Percentiles rank a stretch among this genome's conserved stretches.
Evolutionary conservation across 2,329 filamentous ascomycete species (phyloP).

Genomic region (Karstenula rhodostoma): DNA sequence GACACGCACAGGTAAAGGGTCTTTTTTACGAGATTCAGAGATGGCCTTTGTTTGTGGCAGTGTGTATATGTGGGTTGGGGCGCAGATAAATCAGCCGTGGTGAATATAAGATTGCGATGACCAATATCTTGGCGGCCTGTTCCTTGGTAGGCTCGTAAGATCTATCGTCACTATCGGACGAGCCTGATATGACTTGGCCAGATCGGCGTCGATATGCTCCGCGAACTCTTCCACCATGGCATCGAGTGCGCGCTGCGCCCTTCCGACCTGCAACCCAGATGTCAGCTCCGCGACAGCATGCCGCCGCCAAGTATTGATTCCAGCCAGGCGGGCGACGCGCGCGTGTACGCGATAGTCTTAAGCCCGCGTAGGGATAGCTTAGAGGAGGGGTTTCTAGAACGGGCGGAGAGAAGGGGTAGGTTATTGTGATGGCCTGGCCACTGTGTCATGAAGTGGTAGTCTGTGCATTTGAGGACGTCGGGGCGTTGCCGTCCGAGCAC

Average conservation of each 20-base stretch:
- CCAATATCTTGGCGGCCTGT: background rate
- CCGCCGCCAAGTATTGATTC: slow-evolving; percentile 29
- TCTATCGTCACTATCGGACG: background rate
- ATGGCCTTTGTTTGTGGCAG: too few species aligned
- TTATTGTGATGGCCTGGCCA: slow-evolving; percentile 30
- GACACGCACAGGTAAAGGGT: too few species aligned
- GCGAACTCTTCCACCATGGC: background rate
- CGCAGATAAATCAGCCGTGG: too few species aligned
- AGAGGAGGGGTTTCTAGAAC: slow-evolving; percentile 32
- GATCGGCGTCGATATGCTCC: background rate
- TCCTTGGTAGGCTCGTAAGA: background rate
- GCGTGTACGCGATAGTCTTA: slow-evolving; percentile 39
- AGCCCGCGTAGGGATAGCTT: slow-evolving; percentile 30
- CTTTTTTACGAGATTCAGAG: too few species aligned
- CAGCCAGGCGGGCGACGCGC: slow-evolving; percentile 35
- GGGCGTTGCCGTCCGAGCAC: slow-evolving; percentile 32
- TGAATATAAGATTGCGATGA: too few species aligned
- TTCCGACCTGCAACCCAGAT: slow-evolving; percentile 15
- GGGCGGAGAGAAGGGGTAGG: slow-evolving; percentile 25
- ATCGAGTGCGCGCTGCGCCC: background rate
- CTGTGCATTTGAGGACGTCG: slow-evolving; percentile 26
- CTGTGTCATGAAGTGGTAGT: slow-evolving; percentile 35
- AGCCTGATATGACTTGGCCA: background rate
- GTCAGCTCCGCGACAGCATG: slow-evolving; percentile 32
- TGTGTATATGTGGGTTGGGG: too few species aligned